Base-by-base conservation (phyloP, 1,139 yeast genomes). In the Yamadazyma epiphylla region DNA sequence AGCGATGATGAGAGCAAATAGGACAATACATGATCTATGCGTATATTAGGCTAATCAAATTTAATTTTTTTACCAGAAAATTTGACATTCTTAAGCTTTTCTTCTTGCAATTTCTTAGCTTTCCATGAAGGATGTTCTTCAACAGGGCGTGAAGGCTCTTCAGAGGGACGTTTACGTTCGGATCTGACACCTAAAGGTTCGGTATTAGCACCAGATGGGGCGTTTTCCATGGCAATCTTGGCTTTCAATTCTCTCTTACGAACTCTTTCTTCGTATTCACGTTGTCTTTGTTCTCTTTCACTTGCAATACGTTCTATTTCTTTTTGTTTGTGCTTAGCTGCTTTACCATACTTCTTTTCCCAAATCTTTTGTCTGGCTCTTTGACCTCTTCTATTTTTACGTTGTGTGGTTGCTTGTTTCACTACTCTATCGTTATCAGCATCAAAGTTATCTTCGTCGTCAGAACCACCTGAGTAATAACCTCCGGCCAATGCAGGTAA, bases 331-430 rank as follows among this genome's bases (percentile, higher is more conserved):
- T 94, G 99, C 36, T 79, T 81, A n/a, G 98, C 98, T 22, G 67
- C 66, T 21, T 60, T 58, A 22, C 98, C 98, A 51, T 70, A 91
- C 55, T 91, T 91, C 58, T 74, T 65, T 49, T 88, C 98, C 96
- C 97, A 89, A 32, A 91, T 87, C 63, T 84, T 83, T 55, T 91
- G 94, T 60, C 99, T 79, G 2, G 96, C 98, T 43, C 97, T 70
- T 64, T 94, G 98, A 13, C 98, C 98, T 52, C 96, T 77, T 58
- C 98, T 73, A 55, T 91, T 94, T 48, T 88, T 88, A 41, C 94
- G 73, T 38, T 59, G 64, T 13, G 55, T 47, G 31, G 71, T 66
- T 15, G 72, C 70, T 29, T 70, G 69, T 41, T 76, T 72, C 5
- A 81, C 88, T 2, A 77, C 69, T 25, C 62, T 57, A 42, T 84